Evolutionary conservation across 371 early-diverging fungal species (phyloP), one percentile per base, ranked within the genome.

Genomic region (Funneliformis caledonium): DNA sequence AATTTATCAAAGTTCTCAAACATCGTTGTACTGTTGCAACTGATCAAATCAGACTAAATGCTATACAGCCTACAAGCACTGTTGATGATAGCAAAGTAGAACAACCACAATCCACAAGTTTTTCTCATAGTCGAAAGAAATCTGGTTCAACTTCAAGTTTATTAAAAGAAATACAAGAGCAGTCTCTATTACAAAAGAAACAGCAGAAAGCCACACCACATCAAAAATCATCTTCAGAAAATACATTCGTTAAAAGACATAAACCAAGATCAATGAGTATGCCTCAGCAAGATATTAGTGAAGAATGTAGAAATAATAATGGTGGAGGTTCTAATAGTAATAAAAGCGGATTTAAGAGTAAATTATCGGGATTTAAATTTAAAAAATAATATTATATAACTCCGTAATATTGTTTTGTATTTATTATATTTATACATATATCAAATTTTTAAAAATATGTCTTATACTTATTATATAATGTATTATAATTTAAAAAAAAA

Each of bases 1-100:
- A 85, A 64, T 85, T 85, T 42, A 77, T 84, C 0, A 85, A 82
- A 48, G 78, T 65, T 5, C 31, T 85, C 22, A 72, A 85, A 31
- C 84, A 85, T 5, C 72, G 86, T 48, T 85, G 86, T 67, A 76
- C 82, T 14, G 59, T 85, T 5, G 80, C 83, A 16, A 60, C 85
- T 8, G 86, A 85, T 59, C 86, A 85, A 60, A 80, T 85, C n/a
- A 81, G 84, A 22, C 82, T 80, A 47, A 64, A 60, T 43, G 73
- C 14, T 12, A 14, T 72, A 47, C 26, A 43, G 76, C 31, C 78
- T n/a, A 37, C 74, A 37, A 78, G 14, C 26, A 43, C 33, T 77
- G 4, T 77, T 56, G 19, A 72, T 37, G 26, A 72, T 47, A 22
- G 2, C 8, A 45, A 31, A 11, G 2, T 33, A 42, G 26, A 31